These are phyloP conservation scores for Ceraceosorus bombacis DNA, from an alignment of 1,284 basidiomycete species.

Conservation along the genomic window DNA sequence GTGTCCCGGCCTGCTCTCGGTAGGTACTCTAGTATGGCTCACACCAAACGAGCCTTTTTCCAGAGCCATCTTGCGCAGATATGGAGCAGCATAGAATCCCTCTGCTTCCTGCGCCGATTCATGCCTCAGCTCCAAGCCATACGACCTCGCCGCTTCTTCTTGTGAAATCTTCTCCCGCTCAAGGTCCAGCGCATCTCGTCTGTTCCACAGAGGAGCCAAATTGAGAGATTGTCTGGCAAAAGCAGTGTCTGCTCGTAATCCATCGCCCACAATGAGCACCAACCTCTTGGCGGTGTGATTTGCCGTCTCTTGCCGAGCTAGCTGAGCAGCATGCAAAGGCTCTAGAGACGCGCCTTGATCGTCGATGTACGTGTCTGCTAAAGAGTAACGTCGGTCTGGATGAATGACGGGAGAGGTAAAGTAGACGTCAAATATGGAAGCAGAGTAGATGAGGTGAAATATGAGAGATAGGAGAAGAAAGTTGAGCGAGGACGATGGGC, in stretches of 20 bases:
- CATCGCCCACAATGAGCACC: constrained; percentile 69
- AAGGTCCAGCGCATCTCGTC: constrained; percentile 8
- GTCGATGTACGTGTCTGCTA: constrained; percentile 1
- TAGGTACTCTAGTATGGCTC: constrained; percentile 78
- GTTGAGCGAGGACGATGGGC: no score
- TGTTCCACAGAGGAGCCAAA: constrained; percentile 21
- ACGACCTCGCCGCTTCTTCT: not conserved
- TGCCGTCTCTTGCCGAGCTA: constrained; percentile 23
- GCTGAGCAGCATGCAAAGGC: constrained; percentile 1
- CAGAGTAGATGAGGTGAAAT: constrained; percentile 36
- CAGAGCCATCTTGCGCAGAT: constrained; percentile 62
- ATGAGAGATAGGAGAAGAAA: constrained; percentile 24
- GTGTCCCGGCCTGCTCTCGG: constrained; percentile 76
- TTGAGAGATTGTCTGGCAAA: constrained; percentile 52
- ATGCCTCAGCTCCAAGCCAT: no score
- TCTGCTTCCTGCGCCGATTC: not conserved
- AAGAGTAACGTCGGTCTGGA: constrained; percentile 31
- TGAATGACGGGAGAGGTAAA: constrained; percentile 57
- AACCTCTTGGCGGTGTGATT: constrained; percentile 60
- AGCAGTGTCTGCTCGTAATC: constrained; percentile 69
- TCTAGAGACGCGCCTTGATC: not conserved
- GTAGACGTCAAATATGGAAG: constrained; percentile 72
- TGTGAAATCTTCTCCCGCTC: not conserved
- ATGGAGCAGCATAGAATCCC: constrained; percentile 58
- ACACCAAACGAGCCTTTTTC: constrained; percentile 68